Evolutionary conservation across 345 rosid genomes (phyloP), one percentile per base, ranked within the genome.

Genomic region (Citropsis articulata): DNA sequence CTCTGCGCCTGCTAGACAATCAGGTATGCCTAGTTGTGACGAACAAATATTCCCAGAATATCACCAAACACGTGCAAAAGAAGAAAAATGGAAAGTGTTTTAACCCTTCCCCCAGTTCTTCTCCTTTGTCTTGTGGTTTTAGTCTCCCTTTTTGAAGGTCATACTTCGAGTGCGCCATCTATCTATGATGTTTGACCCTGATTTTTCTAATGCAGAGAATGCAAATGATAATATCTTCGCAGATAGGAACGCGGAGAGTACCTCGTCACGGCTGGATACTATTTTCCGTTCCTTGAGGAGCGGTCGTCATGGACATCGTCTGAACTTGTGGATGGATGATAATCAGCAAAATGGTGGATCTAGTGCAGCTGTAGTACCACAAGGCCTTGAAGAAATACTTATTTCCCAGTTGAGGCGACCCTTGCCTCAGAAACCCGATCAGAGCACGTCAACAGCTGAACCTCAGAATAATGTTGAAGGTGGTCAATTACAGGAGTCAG

Each of bases 281-380:
- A 88, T 95, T 77, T 95, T 95, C 83, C 94, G 97, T 35, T 91
- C 99, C 27, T 65, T 95, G 84, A 89, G 99, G 82, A 92, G 83
- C 87, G 96, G 95, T 42, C 97, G 94, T 66, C 96, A 89, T 76
- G 92, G 96, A 9, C 91, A 91, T 75, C 99, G 93, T 68, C 81
- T 92, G 90, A 93, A 92, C 85, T 80, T 93, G 84, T 95, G 99
- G 99, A 88, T 84, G 79, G 97, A 95, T 88, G 97, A 91, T 57
- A 95, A 83, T 83, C 98, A 87, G 80, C 97, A 83, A 78, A 84
- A 80, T 78, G 88, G 89, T 83, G 97, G 96, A 75, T 88, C 99
- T 21, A 89, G 80, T 87, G 85, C 93, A 69, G 84, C 98, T 82
- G 79, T 81, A 18, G 78, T 95, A 71, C 97, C 99, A 28, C 94